Evolutionary conservation across 768 basidiomycete genomes (phyloP).

Genomic region (Ephemerocybe angulata): DNA sequence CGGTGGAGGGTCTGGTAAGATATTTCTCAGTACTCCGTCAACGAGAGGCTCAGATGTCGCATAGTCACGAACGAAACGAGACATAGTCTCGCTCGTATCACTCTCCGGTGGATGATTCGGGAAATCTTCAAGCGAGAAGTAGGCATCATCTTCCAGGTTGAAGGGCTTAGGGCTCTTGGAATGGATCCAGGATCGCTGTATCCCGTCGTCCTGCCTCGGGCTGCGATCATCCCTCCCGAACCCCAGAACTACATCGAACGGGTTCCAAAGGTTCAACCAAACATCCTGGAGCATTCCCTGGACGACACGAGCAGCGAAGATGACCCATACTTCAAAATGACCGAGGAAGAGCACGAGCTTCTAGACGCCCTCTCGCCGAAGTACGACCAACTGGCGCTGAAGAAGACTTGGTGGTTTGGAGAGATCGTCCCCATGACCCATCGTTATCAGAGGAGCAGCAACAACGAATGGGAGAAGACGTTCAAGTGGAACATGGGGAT

Average conservation of each 20-base stretch:
- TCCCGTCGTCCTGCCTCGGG: slow-evolving; percentile 32
- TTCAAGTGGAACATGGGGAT: slow-evolving; percentile 32
- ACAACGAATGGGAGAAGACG: slow-evolving; percentile 26
- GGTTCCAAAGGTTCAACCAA: slow-evolving; percentile 13
- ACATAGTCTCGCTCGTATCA: slow-evolving; percentile 45
- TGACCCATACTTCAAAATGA: slow-evolving; percentile 39
- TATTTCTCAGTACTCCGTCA: not conserved
- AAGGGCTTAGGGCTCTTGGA: slow-evolving; percentile 39
- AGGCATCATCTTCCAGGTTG: slow-evolving; percentile 56
- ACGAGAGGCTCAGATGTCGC: not conserved
- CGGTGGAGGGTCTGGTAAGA: slow-evolving; percentile 48
- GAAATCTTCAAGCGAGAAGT: slow-evolving; percentile 54
- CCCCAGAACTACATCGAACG: slow-evolving; percentile 16
- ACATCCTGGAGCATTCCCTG: slow-evolving; percentile 37
- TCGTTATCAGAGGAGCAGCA: slow-evolving; percentile 31
- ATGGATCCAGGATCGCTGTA: slow-evolving; percentile 38
- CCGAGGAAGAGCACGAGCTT: slow-evolving; percentile 62
- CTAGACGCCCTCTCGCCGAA: slow-evolving; percentile 51
- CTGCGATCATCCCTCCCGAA: slow-evolving; percentile 23
- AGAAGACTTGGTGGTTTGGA: slow-evolving; percentile 62
- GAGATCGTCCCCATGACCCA: slow-evolving; percentile 51
- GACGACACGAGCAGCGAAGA: slow-evolving; percentile 38
- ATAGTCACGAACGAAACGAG: slow-evolving; percentile 37
- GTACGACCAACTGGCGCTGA: slow-evolving; percentile 55
- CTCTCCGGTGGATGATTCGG: slow-evolving; percentile 68